These are phyloP conservation scores for Sordariomycetes sp. DNA, from an alignment of 2,329 filamentous ascomycete genomes.

Conservation along the genomic window DNA sequence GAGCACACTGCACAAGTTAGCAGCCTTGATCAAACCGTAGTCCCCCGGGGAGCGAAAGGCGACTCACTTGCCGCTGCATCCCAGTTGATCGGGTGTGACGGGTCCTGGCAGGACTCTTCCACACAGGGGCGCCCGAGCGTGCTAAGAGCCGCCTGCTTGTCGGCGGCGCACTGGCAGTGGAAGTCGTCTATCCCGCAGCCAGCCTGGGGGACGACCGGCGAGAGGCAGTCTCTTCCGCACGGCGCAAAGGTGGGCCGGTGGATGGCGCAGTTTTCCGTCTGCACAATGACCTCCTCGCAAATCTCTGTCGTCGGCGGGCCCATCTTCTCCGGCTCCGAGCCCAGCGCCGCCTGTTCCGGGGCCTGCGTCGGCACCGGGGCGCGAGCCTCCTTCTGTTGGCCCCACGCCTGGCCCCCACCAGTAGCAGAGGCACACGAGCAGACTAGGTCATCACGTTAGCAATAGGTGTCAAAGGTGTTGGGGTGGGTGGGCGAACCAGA, in stretches of 20 bases:
- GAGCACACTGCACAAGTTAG: neutral
- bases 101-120: neutral
- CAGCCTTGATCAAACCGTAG: neutral
- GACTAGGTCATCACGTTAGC: neutral
- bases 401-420: neutral
- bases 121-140: constrained; percentile 16
- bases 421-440: neutral
- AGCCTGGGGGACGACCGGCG: constrained; percentile 12
- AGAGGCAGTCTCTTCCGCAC: constrained; percentile 12
- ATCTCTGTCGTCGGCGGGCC: neutral
- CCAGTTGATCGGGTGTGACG: neutral
- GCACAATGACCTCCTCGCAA: neutral
- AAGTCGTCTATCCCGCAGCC: constrained; percentile 16
- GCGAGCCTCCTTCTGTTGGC: neutral
- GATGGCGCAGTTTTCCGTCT: neutral
- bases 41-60: too few species aligned
- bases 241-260: neutral
- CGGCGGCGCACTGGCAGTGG: constrained; percentile 15
- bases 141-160: constrained; percentile 13
- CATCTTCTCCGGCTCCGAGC: neutral
- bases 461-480: neutral
- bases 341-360: neutral
- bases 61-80: neutral
- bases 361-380: neutral
- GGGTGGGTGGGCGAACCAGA: constrained; percentile 1